Base-by-base conservation (phyloP, 2,329 filamentous ascomycete genomes). In the Fusarium robinianum region DNA sequence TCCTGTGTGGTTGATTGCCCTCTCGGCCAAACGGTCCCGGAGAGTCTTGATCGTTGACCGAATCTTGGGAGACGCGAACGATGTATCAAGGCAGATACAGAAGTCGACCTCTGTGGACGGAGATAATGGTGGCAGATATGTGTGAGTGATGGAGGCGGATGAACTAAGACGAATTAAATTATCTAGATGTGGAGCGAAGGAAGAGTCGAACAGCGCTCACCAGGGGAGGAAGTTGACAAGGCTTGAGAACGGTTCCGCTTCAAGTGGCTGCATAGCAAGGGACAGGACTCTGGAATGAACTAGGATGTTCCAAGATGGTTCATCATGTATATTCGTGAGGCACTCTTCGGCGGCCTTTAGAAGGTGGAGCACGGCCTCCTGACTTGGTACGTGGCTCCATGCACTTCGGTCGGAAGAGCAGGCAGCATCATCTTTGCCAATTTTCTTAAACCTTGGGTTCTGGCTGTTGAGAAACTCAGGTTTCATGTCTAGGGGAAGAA, bases 1-100 rank as follows among this genome's bases (percentile, higher is more conserved):
- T 8, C 34, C 34, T n/a, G 23, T 37, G 23, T 37, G 34, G n/a
- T 27, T 37, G 15, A 37, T 37, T 7, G 33, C 9, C 9, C 12
- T 27, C n/a, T 27, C 25, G 12, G 25, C 8, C 6, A 27, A n/a
- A 6, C 25, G 8, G 25, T 27, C 25, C 6, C 12, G 9, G 25
- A 27, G 6, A n/a, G 25, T 12, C 12, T 27, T n/a, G n/a, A n/a
- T n/a, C n/a, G n/a, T n/a, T n/a, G n/a, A n/a, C n/a, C n/a, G 9
- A 12, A 27, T 11, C 6, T 14, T n/a, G 8, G 12, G 25, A 6
- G 25, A n/a, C 12, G 9, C 12, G 25, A 27, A 27, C 8, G 8
- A 27, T n/a, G 34, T n/a, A 5, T 27, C 24, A 17, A 37, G 10
- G 15, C 12, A 37, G 9, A 27, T 17, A 11, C 34, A 37, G n/a